phyloP scores from a whole-genome alignment of 345 rosid genomes.

The Gossypium ekmanianum region DNA sequence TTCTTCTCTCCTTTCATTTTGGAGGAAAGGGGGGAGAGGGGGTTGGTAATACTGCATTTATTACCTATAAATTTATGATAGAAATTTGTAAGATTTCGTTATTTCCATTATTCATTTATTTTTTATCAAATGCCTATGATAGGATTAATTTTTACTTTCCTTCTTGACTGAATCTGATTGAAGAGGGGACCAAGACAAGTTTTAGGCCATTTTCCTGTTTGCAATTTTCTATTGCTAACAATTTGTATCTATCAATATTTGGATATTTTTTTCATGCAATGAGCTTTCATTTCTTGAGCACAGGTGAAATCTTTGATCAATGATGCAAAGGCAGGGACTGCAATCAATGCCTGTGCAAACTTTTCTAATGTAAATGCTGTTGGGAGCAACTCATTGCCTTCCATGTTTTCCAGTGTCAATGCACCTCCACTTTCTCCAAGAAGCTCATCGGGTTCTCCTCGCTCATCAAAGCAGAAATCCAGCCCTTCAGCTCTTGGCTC shows the following conservation, averaged over 20 bases:
- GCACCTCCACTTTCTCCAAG: slow-evolving; percentile 94
- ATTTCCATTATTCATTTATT: neutral
- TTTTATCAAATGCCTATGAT: neutral
- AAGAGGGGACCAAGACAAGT: neutral
- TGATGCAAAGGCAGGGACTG: slow-evolving; percentile 57
- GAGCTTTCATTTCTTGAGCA: neutral
- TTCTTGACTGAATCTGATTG: neutral
- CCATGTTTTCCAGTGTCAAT: slow-evolving; percentile 72
- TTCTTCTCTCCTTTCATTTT: neutral
- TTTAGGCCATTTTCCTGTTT: neutral
- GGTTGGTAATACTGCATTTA: neutral
- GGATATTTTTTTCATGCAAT: neutral
- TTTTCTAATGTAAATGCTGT: slow-evolving; percentile 39
- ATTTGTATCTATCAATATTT: neutral
- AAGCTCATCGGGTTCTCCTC: slow-evolving; percentile 69
- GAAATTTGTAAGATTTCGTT: neutral
- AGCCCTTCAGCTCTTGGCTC: slow-evolving; percentile 73
- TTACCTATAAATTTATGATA: neutral
- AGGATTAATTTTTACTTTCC: neutral
- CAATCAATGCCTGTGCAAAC: slow-evolving; percentile 45
- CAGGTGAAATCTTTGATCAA: slow-evolving; percentile 75
- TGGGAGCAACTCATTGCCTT: slow-evolving; percentile 60
- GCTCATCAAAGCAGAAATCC: slow-evolving; percentile 52
- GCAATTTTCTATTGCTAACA: neutral
- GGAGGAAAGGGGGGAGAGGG: neutral